Conservation (phyloP, 306 rosid species). For the Malus sylvestris region DNA sequence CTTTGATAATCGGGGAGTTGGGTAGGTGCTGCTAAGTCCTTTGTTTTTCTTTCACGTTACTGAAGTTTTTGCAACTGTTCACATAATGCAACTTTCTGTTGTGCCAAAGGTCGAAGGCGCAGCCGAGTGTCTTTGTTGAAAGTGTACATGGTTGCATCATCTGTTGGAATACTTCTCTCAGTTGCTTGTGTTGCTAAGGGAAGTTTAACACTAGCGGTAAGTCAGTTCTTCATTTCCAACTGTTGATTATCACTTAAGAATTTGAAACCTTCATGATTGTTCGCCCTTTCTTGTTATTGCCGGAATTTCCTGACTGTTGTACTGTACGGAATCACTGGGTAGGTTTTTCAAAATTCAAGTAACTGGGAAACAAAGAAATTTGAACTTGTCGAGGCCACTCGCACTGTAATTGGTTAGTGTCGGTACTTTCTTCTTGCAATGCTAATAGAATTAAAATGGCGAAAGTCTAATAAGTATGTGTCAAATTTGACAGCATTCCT, state of each 20-base stretch:
- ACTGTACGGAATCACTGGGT: background rate
- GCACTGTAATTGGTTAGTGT: conserved; percentile 23
- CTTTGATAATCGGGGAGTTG: conserved; percentile 45
- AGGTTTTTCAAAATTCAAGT: conserved; percentile 32
- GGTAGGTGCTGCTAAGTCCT: conserved; percentile 31
- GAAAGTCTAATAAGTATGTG: background rate
- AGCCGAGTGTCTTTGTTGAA: conserved; percentile 50
- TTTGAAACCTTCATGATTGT: background rate
- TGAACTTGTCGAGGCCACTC: conserved; percentile 22
- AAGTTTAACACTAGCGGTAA: conserved; percentile 52
- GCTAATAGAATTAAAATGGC: background rate
- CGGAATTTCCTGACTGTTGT: background rate
- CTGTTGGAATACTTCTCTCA: conserved; percentile 30
- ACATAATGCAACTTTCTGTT: conserved; percentile 6
- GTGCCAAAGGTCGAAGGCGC: conserved; percentile 59
- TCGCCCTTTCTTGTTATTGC: background rate
- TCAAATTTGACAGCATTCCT: conserved; percentile 22
- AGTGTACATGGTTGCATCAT: conserved; percentile 43
- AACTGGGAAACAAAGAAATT: conserved; percentile 24
- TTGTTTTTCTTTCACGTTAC: background rate
- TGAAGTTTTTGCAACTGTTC: background rate
- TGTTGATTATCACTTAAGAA: background rate
- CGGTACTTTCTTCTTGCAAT: background rate
- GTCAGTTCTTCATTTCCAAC: background rate
- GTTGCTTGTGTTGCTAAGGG: conserved; percentile 31